These are phyloP conservation scores for Yamadazyma aaseri DNA, from an alignment of 1,139 yeast species.

Conservation along the genomic window DNA sequence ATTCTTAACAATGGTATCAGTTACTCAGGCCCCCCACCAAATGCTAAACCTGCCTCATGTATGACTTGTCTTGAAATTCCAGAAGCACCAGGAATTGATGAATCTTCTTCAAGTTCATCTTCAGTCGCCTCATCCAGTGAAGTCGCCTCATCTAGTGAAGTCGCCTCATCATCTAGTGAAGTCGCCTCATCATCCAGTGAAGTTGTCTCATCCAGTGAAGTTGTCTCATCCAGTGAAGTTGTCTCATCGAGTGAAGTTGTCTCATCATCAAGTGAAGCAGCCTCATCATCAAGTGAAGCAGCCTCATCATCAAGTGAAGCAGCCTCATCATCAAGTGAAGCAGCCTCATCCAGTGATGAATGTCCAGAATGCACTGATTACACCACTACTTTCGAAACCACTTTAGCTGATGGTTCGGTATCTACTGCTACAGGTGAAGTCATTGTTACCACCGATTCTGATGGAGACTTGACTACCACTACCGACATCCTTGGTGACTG, in stretches of 20 bases:
- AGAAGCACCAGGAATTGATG: constrained; percentile 1
- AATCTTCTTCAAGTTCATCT: too few species aligned
- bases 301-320: constrained; percentile 6
- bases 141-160: constrained; percentile 3
- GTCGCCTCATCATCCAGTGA: constrained; percentile 2
- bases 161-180: constrained; percentile 3
- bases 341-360: constrained; percentile 6
- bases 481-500: constrained; percentile 14
- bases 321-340: constrained; percentile 4
- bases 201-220: constrained; percentile 7
- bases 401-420: constrained; percentile 1
- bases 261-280: constrained; percentile 4
- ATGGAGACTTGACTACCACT: constrained; percentile 11
- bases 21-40: constrained; percentile 6
- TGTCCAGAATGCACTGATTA: constrained; percentile 8
- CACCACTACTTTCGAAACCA: constrained; percentile 12
- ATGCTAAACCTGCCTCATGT: not conserved
- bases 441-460: constrained; percentile 12
- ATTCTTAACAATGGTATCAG: constrained; percentile 7
- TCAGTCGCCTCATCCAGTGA: constrained; percentile 3
- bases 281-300: constrained; percentile 1
- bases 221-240: not conserved
- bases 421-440: not conserved
- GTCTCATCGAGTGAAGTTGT: constrained; percentile 7
- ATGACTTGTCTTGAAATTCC: not conserved